Evolutionary conservation across 2,329 filamentous ascomycete species (phyloP).

Genomic region (Blastomyces silverae): DNA sequence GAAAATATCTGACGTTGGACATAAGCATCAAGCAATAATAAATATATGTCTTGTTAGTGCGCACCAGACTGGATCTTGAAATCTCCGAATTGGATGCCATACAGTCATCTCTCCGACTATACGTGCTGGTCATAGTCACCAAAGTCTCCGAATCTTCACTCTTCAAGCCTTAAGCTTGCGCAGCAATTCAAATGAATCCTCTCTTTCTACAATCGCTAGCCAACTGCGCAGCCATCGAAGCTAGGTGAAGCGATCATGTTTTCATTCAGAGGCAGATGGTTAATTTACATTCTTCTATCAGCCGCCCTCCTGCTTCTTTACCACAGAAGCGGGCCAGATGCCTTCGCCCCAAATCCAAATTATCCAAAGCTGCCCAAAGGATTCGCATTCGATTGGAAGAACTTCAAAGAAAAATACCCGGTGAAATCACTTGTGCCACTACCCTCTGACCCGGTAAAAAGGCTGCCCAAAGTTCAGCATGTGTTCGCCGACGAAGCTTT

Average conservation of each 20-base stretch:
- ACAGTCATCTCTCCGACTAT: background rate
- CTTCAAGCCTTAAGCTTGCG: background rate
- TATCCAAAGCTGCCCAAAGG: background rate
- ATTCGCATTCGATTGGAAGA: constrained; percentile 3
- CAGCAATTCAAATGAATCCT: background rate
- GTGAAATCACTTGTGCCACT: constrained; percentile 24
- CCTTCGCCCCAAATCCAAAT: background rate
- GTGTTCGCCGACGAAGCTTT: constrained; percentile 23
- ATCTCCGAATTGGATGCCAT: background rate
- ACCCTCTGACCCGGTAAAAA: constrained; percentile 22
- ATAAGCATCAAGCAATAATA: too few species aligned
- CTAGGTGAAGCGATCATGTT: background rate
- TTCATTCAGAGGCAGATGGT: constrained; percentile 1
- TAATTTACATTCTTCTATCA: background rate
- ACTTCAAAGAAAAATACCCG: constrained; percentile 20
- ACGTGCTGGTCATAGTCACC: too few species aligned
- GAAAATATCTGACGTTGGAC: too few species aligned
- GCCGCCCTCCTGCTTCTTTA: background rate
- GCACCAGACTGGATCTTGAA: background rate
- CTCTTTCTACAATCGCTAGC: background rate
- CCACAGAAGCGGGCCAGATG: background rate
- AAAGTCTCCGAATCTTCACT: background rate
- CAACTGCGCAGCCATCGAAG: too few species aligned
- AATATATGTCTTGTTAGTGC: too few species aligned
- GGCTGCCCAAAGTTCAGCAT: constrained; percentile 27